Evolutionary conservation across 129 eudicot species (phyloP).

Genomic region (Daucus carota): DH1_v3.0 NC_030381.2:41979001-41979500

Average conservation of each 20-base stretch:
- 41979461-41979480: too few relatives aligned
- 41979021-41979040: not conserved
- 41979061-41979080: not conserved
- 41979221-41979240: not conserved
- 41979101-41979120: not conserved
- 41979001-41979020: not conserved
- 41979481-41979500: not conserved
- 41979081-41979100: not conserved
- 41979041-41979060: not conserved
- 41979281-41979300: too few relatives aligned
- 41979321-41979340: too few relatives aligned
- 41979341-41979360: too few relatives aligned
- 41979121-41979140: not conserved
- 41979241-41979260: not conserved
- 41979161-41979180: constrained; percentile 4
- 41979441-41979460: not conserved
- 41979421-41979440: too few relatives aligned
- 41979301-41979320: too few relatives aligned
- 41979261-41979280: not conserved
- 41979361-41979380: too few relatives aligned
- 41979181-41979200: not conserved
- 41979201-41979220: not conserved
- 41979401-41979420: too few relatives aligned
- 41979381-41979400: too few relatives aligned
- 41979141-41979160: not conserved